Evolutionary conservation across 2,329 filamentous ascomycete genomes (phyloP), one percentile per base, ranked within the genome.

Genomic region (Pseudogymnoascus sp.): DNA sequence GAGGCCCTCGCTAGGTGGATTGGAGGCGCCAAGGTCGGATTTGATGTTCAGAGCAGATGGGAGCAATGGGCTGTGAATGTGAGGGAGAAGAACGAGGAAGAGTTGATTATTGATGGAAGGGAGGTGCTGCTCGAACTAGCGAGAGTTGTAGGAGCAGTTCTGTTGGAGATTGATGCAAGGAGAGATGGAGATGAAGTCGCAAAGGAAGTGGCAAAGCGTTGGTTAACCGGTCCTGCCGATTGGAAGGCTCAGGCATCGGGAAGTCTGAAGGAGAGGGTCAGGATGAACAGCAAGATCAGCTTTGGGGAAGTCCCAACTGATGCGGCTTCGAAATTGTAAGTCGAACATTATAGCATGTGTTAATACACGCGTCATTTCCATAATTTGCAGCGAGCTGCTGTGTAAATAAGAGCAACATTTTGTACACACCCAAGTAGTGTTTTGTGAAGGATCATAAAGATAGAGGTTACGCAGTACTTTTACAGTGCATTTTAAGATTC

Each of bases 1-100:
- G 70, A 74, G n/a, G 78, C 77, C 1, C 66, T 83, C 18, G 76
- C 76, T 16, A 70, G 70, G 43, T 69, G 81, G 43, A 67, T 81
- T 7, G 62, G 35, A 4, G 66, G 63, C 68, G 64, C 62, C 3
- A 43, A 30, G 30, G 35, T 32, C 9, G 58, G 54, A 6, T 47
- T 32, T n/a, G n/a, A 16, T 16, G 43, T 62, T 20, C 18, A 43
- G 12, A 59, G 64, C 28, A 63, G 63, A 43, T 63, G 50, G 37
- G 41, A 63, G 30, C 22, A 62, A 47, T 68, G 64, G 59, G 58
- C 62, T 16, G 59, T 47, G 34, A 60, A 58, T 43, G 54, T 64
- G 60, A 50, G 60, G 58, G 61, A 62, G 11, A 28, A 64, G 57
- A 67, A 65, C 41, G 63, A 65, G 16, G 71, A 74, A 32, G 70